These are phyloP conservation scores for Phytophthora idaei DNA, from an alignment of 352 stramenopile genomes.

Conservation along the genomic window DNA sequence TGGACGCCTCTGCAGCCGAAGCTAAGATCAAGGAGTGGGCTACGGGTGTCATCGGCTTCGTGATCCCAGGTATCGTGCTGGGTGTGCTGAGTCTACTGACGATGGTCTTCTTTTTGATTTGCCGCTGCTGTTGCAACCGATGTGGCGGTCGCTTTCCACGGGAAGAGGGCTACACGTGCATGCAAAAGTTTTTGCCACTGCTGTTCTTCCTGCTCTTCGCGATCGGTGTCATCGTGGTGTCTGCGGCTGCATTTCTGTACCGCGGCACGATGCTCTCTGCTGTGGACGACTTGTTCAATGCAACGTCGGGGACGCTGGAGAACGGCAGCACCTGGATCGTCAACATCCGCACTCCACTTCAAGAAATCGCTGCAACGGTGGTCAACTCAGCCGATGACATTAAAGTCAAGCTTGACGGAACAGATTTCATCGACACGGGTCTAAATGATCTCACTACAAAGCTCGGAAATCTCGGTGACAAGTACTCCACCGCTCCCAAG, in stretches of 20 bases:
- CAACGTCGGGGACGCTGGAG: constrained; percentile 40
- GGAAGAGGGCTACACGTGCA: constrained; percentile 69
- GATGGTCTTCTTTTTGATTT: constrained; percentile 78
- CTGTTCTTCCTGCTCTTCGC: constrained; percentile 72
- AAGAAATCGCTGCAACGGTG: constrained; percentile 52
- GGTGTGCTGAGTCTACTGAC: constrained; percentile 63
- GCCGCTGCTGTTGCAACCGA: constrained; percentile 78
- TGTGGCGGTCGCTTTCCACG: constrained; percentile 60
- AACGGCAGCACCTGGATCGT: constrained; percentile 50
- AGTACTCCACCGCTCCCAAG: not conserved
- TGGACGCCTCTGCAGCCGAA: constrained; percentile 28
- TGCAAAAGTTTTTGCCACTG: constrained; percentile 70
- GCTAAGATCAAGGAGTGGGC: constrained; percentile 54
- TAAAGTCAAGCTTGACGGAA: constrained; percentile 35
- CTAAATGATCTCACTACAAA: constrained; percentile 31
- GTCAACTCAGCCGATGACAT: constrained; percentile 37
- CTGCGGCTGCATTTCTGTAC: constrained; percentile 60
- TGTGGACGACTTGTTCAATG: constrained; percentile 54
- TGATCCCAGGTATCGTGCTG: constrained; percentile 63
- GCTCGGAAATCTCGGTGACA: constrained; percentile 37
- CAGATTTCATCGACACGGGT: constrained; percentile 54
- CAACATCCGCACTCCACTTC: constrained; percentile 45
- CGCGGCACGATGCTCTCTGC: constrained; percentile 51
- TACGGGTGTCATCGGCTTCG: constrained; percentile 56
- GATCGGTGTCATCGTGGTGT: constrained; percentile 51